Evolutionary conservation across 108 stramenopile genomes (phyloP).

Genomic region (Tribonema minus): DNA sequence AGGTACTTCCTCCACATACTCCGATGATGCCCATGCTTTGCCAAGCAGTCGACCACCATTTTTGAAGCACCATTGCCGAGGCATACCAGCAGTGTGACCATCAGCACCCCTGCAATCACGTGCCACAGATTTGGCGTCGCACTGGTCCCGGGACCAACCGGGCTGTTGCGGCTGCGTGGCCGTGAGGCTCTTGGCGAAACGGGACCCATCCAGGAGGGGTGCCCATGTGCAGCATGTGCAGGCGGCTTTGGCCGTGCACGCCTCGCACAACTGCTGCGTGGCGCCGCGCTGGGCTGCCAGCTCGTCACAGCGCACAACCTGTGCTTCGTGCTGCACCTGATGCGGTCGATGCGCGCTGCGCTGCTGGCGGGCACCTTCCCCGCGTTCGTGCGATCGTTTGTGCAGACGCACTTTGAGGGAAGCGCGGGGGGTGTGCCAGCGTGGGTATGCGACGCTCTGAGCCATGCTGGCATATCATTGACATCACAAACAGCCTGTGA

Average conservation of each 20-base stretch:
- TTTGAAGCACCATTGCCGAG: too few relatives aligned
- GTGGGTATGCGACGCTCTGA: conserved; percentile 8
- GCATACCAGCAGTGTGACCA: too few relatives aligned
- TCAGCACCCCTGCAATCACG: neutral
- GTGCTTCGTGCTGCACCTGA: conserved; percentile 84
- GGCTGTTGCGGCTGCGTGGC: conserved; percentile 69
- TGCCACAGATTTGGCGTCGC: conserved; percentile 79
- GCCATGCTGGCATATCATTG: neutral
- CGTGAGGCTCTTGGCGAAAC: conserved; percentile 66
- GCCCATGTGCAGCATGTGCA: conserved; percentile 73
- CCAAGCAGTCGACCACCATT: too few relatives aligned
- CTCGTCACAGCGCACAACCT: conserved; percentile 90
- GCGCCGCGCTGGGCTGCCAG: conserved; percentile 71
- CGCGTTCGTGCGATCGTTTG: conserved; percentile 67
- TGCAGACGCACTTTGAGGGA: conserved; percentile 61
- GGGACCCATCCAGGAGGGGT: conserved; percentile 66
- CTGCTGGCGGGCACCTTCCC: conserved; percentile 71
- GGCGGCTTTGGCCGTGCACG: conserved; percentile 68
- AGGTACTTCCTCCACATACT: too few relatives aligned
- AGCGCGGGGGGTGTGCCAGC: neutral
- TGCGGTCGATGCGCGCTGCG: conserved; percentile 76
- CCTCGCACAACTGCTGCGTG: too few relatives aligned
- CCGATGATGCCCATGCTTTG: too few relatives aligned
- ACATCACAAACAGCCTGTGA: too few relatives aligned
- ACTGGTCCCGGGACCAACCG: conserved; percentile 65